Conservation (phyloP, 805 yeast species). For the Blastobotrys parvus region DNA sequence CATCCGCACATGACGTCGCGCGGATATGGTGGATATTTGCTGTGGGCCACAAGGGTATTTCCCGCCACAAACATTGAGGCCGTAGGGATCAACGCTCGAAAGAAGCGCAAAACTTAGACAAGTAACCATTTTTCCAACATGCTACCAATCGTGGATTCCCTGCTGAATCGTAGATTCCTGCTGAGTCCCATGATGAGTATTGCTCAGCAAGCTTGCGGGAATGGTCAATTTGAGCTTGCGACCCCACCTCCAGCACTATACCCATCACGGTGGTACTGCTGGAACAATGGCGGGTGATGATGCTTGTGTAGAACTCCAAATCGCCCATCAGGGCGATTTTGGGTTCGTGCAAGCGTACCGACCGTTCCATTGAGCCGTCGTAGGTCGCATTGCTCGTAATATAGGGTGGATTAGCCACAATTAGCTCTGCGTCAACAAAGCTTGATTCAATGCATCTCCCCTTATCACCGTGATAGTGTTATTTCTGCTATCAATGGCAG, state of each 20-base stretch:
- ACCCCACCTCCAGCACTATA: conserved; percentile 75
- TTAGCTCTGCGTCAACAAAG: conserved; percentile 34
- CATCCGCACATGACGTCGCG: conserved; percentile 94
- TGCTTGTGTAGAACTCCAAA: conserved; percentile 55
- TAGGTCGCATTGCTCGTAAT: conserved; percentile 40
- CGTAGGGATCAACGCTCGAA: conserved; percentile 51
- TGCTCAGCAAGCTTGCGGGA: conserved; percentile 25
- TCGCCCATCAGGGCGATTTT: conserved; percentile 70
- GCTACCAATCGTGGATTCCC: too few relatives aligned
- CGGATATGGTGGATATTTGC: conserved; percentile 84
- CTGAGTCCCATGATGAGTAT: too few relatives aligned
- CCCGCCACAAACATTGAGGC: conserved; percentile 62
- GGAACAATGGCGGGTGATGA: too few relatives aligned
- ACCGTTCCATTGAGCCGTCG: conserved; percentile 38
- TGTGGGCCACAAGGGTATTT: conserved; percentile 69
- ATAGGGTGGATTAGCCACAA: conserved; percentile 91
- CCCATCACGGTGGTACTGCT: too few relatives aligned
- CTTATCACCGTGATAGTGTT: conserved; percentile 4
- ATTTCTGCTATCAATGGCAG: conserved; percentile 1
- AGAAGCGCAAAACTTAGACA: conserved; percentile 17
- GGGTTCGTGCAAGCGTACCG: conserved; percentile 74
- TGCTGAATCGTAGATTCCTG: too few relatives aligned
- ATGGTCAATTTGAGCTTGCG: conserved; percentile 43
- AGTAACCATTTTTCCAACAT: too few relatives aligned
- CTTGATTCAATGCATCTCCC: conserved; percentile 8